phyloP scores from a whole-genome alignment of 495 filamentous ascomycete genomes.

The Podospora tetraspora region DNA sequence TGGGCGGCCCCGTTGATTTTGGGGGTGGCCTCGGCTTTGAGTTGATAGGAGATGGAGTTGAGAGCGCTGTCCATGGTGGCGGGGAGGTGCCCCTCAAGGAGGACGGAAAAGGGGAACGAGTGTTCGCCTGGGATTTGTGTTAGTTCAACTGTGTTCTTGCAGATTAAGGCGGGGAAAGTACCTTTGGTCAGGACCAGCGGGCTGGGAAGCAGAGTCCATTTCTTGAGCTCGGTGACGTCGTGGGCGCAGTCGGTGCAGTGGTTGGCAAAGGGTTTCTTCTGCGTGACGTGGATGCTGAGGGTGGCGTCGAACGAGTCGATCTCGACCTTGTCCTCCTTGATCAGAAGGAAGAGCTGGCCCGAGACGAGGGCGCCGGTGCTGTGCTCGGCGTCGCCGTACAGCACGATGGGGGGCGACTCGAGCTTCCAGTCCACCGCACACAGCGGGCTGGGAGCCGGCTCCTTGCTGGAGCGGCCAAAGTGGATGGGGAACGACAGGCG shows the following conservation, averaged over 20 bases:
- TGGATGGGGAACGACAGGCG: conserved; percentile 46
- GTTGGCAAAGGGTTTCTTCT: conserved; percentile 69
- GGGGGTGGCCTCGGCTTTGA: conserved; percentile 70
- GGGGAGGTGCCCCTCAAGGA: conserved; percentile 82
- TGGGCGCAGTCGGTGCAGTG: conserved; percentile 73
- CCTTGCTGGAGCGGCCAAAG: conserved; percentile 44
- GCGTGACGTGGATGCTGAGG: conserved; percentile 60
- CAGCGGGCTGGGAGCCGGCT: conserved; percentile 32
- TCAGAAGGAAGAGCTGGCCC: conserved; percentile 68
- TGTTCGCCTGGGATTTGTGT: conserved; percentile 48
- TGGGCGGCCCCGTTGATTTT: conserved; percentile 33
- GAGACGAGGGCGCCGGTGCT: conserved; percentile 87
- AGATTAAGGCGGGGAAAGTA: conserved; percentile 17
- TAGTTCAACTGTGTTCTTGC: conserved; percentile 9
- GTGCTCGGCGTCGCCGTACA: conserved; percentile 67
- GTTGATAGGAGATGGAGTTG: conserved; percentile 69
- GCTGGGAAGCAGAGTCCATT: conserved; percentile 72
- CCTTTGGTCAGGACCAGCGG: conserved; percentile 58
- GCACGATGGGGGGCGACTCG: conserved; percentile 84
- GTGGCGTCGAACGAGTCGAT: conserved; percentile 65
- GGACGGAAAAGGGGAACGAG: conserved; percentile 84
- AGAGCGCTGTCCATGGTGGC: conserved; percentile 71
- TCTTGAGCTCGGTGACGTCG: conserved; percentile 63
- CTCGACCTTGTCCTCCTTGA: conserved; percentile 59
- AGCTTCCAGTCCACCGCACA: conserved; percentile 70